Conservation (phyloP, 2,329 filamentous ascomycete species). For the Talaromyces marneffei region DNA sequence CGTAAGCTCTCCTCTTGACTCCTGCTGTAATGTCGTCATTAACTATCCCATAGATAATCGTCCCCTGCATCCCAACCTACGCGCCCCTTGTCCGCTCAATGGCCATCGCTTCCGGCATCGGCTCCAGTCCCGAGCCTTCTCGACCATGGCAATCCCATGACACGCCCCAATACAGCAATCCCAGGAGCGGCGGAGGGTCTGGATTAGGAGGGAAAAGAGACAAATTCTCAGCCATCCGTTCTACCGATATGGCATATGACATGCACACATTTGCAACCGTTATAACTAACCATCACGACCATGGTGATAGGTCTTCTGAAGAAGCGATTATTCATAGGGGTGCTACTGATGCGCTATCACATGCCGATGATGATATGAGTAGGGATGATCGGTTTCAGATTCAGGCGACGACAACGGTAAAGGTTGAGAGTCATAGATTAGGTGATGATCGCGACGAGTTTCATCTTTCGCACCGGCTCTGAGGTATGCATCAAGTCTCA, state of each 20-base stretch:
- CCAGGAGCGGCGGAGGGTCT: background rate
- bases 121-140: background rate
- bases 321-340: background rate
- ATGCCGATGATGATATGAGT: background rate
- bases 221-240: background rate
- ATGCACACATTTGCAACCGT: background rate
- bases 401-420: slow-evolving; percentile 16
- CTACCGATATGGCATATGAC: background rate
- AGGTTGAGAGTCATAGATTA: slow-evolving; percentile 15
- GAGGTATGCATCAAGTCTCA: background rate
- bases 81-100: slow-evolving; percentile 35
- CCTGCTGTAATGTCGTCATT: background rate
- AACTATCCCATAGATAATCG: slow-evolving; percentile 25
- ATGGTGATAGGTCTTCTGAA: background rate
- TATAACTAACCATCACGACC: background rate
- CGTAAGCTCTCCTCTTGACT: slow-evolving; percentile 15
- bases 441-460: background rate
- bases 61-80: slow-evolving; percentile 41
- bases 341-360: background rate
- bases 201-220: background rate
- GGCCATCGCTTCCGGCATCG: slow-evolving; percentile 2
- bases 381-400: slow-evolving; percentile 5
- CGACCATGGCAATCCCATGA: background rate
- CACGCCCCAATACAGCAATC: background rate
- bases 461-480: background rate